These are phyloP conservation scores for Macrophomina pseudophaseolina DNA, from an alignment of 2,329 filamentous ascomycete species.

Conservation along the genomic window DNA sequence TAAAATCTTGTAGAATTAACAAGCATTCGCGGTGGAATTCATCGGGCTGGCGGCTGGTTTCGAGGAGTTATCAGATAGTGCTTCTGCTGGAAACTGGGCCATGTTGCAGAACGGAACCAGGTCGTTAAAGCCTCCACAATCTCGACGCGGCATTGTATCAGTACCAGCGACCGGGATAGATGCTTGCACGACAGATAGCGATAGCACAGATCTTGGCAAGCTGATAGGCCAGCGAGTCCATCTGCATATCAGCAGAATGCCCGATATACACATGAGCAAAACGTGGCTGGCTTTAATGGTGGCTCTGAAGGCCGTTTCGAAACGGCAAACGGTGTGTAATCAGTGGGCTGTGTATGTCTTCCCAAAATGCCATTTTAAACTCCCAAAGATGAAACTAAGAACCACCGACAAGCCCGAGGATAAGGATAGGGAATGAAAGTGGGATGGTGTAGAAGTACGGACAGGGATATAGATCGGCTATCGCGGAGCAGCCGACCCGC, in stretches of 20 bases:
- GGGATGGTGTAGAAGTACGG: not conserved
- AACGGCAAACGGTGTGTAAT: no score
- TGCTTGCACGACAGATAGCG: not conserved
- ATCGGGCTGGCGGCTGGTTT: no score
- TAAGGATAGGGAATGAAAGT: not conserved
- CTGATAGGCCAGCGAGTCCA: not conserved
- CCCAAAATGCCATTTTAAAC: no score
- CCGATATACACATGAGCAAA: not conserved
- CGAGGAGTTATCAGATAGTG: not conserved
- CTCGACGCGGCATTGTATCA: not conserved
- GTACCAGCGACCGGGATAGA: not conserved
- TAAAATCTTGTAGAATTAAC: no score
- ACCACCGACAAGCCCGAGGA: not conserved
- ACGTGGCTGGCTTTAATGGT: not conserved
- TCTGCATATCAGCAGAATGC: not conserved
- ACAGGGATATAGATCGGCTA: not conserved
- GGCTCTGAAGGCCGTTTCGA: no score
- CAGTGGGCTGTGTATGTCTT: no score
- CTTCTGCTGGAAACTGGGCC: not conserved
- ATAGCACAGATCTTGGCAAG: constrained; percentile 3
- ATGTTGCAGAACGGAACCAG: no score
- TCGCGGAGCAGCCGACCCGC: not conserved
- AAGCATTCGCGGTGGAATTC: no score
- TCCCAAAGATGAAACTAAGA: no score
- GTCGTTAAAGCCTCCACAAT: not conserved